Evolutionary conservation across 176 grass and related monocot genomes (phyloP).

Genomic region (Chrysopogon serrulatus): DNA sequence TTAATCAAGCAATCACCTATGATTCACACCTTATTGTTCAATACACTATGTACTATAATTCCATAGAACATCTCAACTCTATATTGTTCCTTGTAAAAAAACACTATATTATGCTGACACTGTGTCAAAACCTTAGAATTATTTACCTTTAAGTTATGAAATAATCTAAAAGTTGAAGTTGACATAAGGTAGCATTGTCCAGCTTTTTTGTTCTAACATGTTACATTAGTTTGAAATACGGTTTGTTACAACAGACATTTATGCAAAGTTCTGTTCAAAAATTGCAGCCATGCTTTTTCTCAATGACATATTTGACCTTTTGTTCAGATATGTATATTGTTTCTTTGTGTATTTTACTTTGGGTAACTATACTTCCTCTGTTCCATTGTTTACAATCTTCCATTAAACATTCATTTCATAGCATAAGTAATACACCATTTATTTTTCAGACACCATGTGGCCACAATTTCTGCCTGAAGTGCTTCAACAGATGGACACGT

Average conservation of each 20-base stretch:
- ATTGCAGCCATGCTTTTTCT: background rate
- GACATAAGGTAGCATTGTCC: background rate
- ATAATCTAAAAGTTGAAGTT: background rate
- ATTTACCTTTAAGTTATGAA: background rate
- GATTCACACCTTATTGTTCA: background rate
- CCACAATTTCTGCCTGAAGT: conserved; percentile 89
- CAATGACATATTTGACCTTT: background rate
- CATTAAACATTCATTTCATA: background rate
- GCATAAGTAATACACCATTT: background rate
- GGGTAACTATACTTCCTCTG: background rate
- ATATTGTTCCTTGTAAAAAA: background rate
- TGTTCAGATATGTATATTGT: background rate
- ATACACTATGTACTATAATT: background rate
- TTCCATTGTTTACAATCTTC: background rate
- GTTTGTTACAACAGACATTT: background rate
- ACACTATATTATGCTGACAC: background rate
- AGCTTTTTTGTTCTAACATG: background rate
- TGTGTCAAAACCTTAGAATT: background rate
- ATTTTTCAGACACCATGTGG: conserved; percentile 65
- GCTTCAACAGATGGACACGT: conserved; percentile 62
- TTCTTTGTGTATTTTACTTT: background rate
- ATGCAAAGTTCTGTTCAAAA: background rate
- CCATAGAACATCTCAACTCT: background rate
- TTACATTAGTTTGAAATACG: background rate
- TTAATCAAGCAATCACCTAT: background rate